These are phyloP conservation scores for Verbena officinalis DNA, from an alignment of 257 asterid species.

Conservation along the genomic window DNA sequence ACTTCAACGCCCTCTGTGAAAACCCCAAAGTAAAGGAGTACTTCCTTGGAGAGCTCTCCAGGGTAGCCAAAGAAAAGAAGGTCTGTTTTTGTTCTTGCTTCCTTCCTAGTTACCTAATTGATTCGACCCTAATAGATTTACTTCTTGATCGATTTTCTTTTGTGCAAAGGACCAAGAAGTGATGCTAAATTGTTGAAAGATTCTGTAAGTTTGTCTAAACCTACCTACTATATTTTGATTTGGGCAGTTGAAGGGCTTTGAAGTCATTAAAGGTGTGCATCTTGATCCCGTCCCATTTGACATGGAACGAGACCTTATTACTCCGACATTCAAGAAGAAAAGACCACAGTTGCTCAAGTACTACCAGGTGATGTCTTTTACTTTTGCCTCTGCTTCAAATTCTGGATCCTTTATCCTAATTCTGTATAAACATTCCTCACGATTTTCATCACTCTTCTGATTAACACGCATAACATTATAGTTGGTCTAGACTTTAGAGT, in stretches of 20 bases:
- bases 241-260: slow-evolving; percentile 93
- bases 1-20: slow-evolving; percentile 65
- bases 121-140: background rate
- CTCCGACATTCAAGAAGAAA: slow-evolving; percentile 94
- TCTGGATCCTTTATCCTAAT: no score
- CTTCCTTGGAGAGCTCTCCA: slow-evolving; percentile 69
- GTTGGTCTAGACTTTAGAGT: no score
- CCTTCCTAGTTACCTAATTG: background rate
- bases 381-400: no score
- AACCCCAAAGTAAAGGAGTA: slow-evolving; percentile 63
- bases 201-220: slow-evolving; percentile 21
- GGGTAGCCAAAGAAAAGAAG: slow-evolving; percentile 78
- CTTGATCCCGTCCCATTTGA: slow-evolving; percentile 93
- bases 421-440: no score
- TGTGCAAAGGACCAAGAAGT: slow-evolving; percentile 12
- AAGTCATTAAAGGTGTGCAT: slow-evolving; percentile 76
- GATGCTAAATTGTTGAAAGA: background rate
- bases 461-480: no score
- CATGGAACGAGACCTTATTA: slow-evolving; percentile 91
- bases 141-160: slow-evolving; percentile 3
- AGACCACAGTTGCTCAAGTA: slow-evolving; percentile 87
- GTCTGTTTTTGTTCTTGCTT: slow-evolving; percentile 39
- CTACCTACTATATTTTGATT: background rate
- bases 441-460: no score
- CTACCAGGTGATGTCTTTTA: slow-evolving; percentile 65